Evolutionary conservation across 139 green algal species (phyloP).

Genomic region (Pleodorina starrii): DNA sequence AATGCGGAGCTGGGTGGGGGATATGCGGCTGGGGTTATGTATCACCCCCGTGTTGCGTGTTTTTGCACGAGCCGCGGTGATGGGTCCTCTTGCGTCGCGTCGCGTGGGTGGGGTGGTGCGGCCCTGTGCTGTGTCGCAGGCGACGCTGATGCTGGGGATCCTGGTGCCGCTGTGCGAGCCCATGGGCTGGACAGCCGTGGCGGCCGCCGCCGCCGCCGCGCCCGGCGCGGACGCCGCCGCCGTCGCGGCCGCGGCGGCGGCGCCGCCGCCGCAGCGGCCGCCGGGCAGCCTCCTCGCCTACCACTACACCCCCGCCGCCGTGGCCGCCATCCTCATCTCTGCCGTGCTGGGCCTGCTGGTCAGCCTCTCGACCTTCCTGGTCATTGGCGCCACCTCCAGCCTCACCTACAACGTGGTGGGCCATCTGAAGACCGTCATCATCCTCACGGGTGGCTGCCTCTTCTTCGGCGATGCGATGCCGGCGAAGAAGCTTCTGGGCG

Average conservation of each 20-base stretch:
- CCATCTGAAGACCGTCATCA: constrained; percentile 88
- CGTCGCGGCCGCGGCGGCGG: background rate
- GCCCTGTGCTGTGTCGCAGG: no score
- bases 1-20: no score
- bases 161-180: constrained; percentile 86
- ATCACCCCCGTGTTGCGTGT: no score
- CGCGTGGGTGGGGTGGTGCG: no score
- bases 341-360: constrained; percentile 90
- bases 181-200: constrained; percentile 65
- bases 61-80: no score
- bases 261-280: background rate
- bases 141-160: constrained; percentile 67
- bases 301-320: constrained; percentile 63
- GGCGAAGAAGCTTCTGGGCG: constrained; percentile 80
- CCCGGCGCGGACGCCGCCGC: constrained; percentile 1
- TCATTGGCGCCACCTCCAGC: constrained; percentile 72
- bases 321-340: constrained; percentile 79
- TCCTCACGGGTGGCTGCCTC: constrained; percentile 84
- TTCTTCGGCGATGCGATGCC: constrained; percentile 91
- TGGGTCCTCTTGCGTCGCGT: no score
- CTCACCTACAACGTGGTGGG: constrained; percentile 92
- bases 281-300: constrained; percentile 73
- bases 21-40: no score
- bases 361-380: constrained; percentile 88
- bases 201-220: background rate